A percentile compares a stretch with the other conserved stretches of the same genome.
Evolutionary conservation across 257 asterid genomes (phyloP).

Genomic region (Nemophila menziesii): DNA sequence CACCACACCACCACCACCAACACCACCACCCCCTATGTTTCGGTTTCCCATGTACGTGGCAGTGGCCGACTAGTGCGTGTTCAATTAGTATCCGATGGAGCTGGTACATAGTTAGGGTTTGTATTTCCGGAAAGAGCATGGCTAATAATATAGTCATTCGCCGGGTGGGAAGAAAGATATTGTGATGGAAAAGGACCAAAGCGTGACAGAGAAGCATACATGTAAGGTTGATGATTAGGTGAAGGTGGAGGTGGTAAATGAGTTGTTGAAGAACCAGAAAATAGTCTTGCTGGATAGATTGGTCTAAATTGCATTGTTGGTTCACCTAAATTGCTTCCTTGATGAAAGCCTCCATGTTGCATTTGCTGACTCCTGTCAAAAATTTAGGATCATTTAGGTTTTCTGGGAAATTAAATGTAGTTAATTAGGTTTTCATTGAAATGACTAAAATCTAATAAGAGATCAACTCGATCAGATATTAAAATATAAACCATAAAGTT

Average conservation of each 20-base stretch:
- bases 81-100: slow-evolving; percentile 8
- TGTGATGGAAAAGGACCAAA: slow-evolving; percentile 40
- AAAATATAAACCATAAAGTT: too few species aligned
- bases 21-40: slow-evolving; percentile 10
- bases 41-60: slow-evolving; percentile 1
- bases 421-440: too few species aligned
- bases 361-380: slow-evolving; percentile 42
- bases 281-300: slow-evolving; percentile 44
- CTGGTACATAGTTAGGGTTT: slow-evolving; percentile 13
- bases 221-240: slow-evolving; percentile 20
- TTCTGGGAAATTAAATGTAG: too few species aligned
- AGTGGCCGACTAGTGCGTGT: neutral
- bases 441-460: too few species aligned
- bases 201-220: slow-evolving; percentile 46
- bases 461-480: too few species aligned
- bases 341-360: slow-evolving; percentile 47
- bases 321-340: slow-evolving; percentile 24
- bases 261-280: slow-evolving; percentile 26
- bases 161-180: slow-evolving; percentile 20
- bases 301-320: slow-evolving; percentile 37
- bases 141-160: slow-evolving; percentile 51
- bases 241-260: slow-evolving; percentile 21
- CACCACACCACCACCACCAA: slow-evolving; percentile 15
- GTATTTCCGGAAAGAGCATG: slow-evolving; percentile 31
- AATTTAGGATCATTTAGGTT: neutral